Conservation (phyloP, 805 yeast genomes). For the Candida succiphila region DNA sequence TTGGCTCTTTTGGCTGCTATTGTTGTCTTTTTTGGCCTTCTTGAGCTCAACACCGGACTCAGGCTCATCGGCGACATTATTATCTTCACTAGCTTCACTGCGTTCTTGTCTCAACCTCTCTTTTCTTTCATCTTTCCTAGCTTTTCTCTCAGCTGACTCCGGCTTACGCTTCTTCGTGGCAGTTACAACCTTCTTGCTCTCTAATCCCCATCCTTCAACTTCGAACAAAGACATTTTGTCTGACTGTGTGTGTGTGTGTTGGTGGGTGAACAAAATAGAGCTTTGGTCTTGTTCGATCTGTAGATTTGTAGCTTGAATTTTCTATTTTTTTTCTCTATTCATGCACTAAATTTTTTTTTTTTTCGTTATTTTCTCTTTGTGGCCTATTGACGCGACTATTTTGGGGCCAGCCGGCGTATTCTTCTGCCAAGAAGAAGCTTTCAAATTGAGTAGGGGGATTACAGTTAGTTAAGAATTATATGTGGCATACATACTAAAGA, state of each 20-base stretch:
- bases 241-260: not conserved
- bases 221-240: slow-evolving; percentile 56
- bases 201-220: slow-evolving; percentile 77
- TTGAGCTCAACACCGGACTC: not conserved
- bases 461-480: too few species aligned
- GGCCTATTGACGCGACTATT: too few species aligned
- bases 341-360: too few species aligned
- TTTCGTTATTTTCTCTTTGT: too few species aligned
- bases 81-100: slow-evolving; percentile 4
- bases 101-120: slow-evolving; percentile 2
- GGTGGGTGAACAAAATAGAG: too few species aligned
- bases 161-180: slow-evolving; percentile 25
- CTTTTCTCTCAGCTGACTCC: slow-evolving; percentile 3
- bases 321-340: too few species aligned
- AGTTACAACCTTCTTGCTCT: slow-evolving; percentile 38
- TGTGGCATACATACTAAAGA: too few species aligned
- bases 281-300: too few species aligned
- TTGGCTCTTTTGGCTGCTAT: slow-evolving; percentile 7
- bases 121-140: slow-evolving; percentile 5
- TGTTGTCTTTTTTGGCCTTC: slow-evolving; percentile 8
- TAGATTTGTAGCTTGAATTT: too few species aligned
- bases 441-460: too few species aligned
- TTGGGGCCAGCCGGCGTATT: too few species aligned
- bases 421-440: too few species aligned
- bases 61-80: not conserved